Evolutionary conservation across 75 land plant genomes (phyloP), one percentile per base, ranked within the genome.

Genomic region (Pinus tabuliformis): DNA sequence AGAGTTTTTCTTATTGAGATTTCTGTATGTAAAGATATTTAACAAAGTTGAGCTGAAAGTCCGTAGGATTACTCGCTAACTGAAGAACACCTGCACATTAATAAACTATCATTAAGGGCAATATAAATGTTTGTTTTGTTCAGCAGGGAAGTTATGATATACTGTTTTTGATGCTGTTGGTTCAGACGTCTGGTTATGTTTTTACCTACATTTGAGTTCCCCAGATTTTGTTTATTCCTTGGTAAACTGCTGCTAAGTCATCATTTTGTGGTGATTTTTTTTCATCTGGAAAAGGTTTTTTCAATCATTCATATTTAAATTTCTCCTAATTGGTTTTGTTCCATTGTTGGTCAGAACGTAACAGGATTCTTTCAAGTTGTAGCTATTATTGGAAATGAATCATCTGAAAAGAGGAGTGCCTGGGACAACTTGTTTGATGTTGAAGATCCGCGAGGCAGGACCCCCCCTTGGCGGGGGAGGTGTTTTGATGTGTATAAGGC

Each of bases 401-500:
- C 62, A 28, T 73, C 75, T 20, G 83, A 83, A 64, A 90, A 72
- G 76, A 89, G 78, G 81, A 83, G 73, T 14, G 59, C 22, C 3
- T 87, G 84, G 87, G 80, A 62, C 6, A 45, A 86, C 0, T 59
- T 90, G 36, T 95, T 92, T 76, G 88, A 95, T 49, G 98, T 90
- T 73, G 89, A 90, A 76, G 95, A 95, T 76, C 93, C 98, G 6
- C 75, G 93, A 76, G 72, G 85, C 18, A 84, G 72, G 56, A 77
- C 76, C 12, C 91, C 91, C 3, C 84, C 70, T 11, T 72, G 59
- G 52, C 89, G 81, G 73, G 94, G 97, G 22, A 89, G 90, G 78
- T 77, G 83, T 78, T 75, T 90, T 63, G 95, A 94, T 66, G 93
- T 86, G 15, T 82, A 94, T 65, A 91, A 88, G 70, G 98, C 99